Evolutionary conservation across 2,329 filamentous ascomycete genomes (phyloP), one percentile per base, ranked within the genome.

Genomic region (Sclerotinia minor): DNA sequence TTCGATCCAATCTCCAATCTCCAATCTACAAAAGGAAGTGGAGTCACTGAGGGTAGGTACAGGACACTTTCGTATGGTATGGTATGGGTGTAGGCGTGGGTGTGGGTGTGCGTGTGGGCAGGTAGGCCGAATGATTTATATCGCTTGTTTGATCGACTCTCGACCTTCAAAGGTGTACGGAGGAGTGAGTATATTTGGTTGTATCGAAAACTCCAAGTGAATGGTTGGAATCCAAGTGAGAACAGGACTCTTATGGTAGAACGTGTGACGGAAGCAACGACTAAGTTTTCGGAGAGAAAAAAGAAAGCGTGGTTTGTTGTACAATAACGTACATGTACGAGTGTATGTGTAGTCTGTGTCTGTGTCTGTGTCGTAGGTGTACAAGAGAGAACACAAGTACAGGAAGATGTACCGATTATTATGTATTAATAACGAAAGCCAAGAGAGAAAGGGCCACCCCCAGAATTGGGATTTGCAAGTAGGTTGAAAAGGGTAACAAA

Each of bases 381-480:
- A 38, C 32, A 21, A 24, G n/a, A 38, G 26, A 15, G 29, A 49
- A 47, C 21, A 60, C 58, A 49, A 17, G 29, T 21, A 21, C 13
- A 3, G 21, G 44, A 17, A 19, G 41, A 32, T 47, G 21, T n/a
- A 49, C 44, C 17, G 26, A 35, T 32, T 26, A 35, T 35, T 35
- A 60, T 49, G 58, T 49, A 60, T 60, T 24, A 35, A 49, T 35
- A 24, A 35, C 44, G 26, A 60, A 49, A 49, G 44, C 44, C 58
- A 60, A 49, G 58, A 19, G 13, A 24, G 38, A 41, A 32, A 29
- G 17, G 26, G 17, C 26, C 58, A 49, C 58, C 58, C 58, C 29
- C 58, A 60, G 58, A 47, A 49, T 60, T 60, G 58, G 58, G 44
- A 60, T 60, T 49, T 60, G 58, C 58, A 49, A 9, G 38, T 41